Evolutionary conservation across 2,329 filamentous ascomycete species (phyloP).

Genomic region (Aspergillus sp.): DNA sequence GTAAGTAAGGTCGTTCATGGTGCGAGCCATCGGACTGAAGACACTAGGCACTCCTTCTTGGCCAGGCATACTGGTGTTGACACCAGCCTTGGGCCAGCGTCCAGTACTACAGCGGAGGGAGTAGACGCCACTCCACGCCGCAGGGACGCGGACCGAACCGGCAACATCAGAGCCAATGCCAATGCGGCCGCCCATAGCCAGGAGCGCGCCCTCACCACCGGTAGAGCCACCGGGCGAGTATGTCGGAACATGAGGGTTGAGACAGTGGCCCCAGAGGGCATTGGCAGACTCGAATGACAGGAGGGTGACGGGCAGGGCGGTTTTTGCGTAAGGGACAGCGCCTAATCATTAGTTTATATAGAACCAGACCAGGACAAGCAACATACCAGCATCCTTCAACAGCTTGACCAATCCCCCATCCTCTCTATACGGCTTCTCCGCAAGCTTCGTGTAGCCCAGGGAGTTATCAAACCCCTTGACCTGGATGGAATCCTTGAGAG

Average conservation of each 20-base stretch:
- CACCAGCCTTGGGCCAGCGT: constrained; percentile 77
- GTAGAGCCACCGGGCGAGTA: constrained; percentile 88
- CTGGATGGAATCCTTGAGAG: constrained; percentile 67
- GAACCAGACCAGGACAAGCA: too few relatives aligned
- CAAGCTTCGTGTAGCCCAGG: constrained; percentile 68
- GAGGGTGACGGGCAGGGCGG: constrained; percentile 76
- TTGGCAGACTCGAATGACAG: constrained; percentile 76
- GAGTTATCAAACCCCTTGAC: constrained; percentile 75
- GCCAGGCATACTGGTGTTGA: constrained; percentile 80
- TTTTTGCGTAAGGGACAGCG: constrained; percentile 87
- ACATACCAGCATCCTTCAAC: constrained; percentile 64
- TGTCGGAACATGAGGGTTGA: constrained; percentile 71
- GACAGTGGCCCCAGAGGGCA: constrained; percentile 70
- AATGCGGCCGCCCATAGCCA: constrained; percentile 74
- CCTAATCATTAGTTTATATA: too few relatives aligned
- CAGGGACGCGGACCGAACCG: constrained; percentile 75
- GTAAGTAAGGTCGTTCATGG: constrained; percentile 70
- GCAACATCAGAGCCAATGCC: constrained; percentile 88
- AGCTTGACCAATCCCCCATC: constrained; percentile 68
- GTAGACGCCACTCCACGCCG: constrained; percentile 85
- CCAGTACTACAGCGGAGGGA: constrained; percentile 79
- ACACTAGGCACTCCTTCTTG: constrained; percentile 85
- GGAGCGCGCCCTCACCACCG: constrained; percentile 70
- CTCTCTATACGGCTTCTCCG: constrained; percentile 53
- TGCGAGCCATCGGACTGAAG: constrained; percentile 86